phyloP scores from a whole-genome alignment of 1,139 yeast genomes.

The Scheffersomyces quercinus region DNA sequence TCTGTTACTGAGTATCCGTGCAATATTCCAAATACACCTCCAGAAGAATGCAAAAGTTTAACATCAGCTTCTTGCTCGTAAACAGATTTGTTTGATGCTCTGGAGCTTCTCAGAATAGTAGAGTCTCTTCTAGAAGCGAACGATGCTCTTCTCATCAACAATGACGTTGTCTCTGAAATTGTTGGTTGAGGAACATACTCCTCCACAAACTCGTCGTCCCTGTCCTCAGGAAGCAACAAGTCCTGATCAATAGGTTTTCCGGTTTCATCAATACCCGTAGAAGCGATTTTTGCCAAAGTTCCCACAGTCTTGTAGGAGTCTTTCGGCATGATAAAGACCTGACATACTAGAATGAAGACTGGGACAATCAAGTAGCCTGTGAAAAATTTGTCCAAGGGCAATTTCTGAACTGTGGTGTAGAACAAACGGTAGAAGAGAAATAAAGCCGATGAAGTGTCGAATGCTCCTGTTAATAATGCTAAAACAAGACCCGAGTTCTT shows the following conservation, averaged over 20 bases:
- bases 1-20: conserved; percentile 63
- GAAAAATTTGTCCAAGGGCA: conserved; percentile 58
- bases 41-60: conserved; percentile 52
- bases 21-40: conserved; percentile 84
- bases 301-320: conserved; percentile 73
- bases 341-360: conserved; percentile 68
- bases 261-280: conserved; percentile 68
- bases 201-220: conserved; percentile 15
- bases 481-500: conserved; percentile 66
- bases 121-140: conserved; percentile 36
- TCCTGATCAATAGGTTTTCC: conserved; percentile 50
- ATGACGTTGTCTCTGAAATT: conserved; percentile 43
- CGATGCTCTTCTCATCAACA: conserved; percentile 37
- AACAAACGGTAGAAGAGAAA: conserved; percentile 65
- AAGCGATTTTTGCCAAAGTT: conserved; percentile 63
- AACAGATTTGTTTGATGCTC: conserved; percentile 50
- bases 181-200: conserved; percentile 25
- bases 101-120: conserved; percentile 35
- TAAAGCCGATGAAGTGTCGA: conserved; percentile 75
- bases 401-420: conserved; percentile 45
- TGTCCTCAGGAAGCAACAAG: conserved; percentile 37
- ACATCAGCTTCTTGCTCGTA: conserved; percentile 67
- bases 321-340: conserved; percentile 74
- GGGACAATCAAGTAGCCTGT: conserved; percentile 70
- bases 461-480: conserved; percentile 75